Conservation (phyloP, 148 eudicot species). For the Chenopodium suecicum region DNA sequence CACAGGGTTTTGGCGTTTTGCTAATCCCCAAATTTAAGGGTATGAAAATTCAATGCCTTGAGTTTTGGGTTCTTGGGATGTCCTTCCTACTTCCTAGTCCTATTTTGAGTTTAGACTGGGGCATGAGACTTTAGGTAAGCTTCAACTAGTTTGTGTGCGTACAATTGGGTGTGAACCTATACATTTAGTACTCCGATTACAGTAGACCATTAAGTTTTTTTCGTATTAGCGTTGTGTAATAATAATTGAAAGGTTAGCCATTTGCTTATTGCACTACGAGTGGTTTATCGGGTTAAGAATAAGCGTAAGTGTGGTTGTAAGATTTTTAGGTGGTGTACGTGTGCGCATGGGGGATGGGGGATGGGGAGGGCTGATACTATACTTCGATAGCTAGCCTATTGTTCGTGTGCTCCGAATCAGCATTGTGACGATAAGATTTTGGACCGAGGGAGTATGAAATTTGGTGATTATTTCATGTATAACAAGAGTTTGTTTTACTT, state of each 20-base stretch:
- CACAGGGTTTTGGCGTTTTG: slow-evolving; percentile 9
- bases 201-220: not conserved
- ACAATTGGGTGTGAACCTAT: not conserved
- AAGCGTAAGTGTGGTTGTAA: too few relatives aligned
- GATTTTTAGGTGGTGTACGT: too few relatives aligned
- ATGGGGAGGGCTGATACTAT: too few relatives aligned
- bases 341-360: too few relatives aligned
- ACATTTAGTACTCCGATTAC: not conserved
- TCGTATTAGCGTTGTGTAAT: too few relatives aligned
- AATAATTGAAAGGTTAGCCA: too few relatives aligned
- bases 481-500: not conserved
- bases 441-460: not conserved
- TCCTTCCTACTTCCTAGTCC: not conserved
- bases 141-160: not conserved
- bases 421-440: too few relatives aligned
- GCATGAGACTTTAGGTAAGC: not conserved
- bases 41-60: slow-evolving; percentile 10
- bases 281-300: too few relatives aligned
- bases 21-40: slow-evolving; percentile 17
- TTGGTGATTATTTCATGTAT: not conserved
- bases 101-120: not conserved
- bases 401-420: too few relatives aligned
- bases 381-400: too few relatives aligned
- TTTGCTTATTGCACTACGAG: too few relatives aligned
- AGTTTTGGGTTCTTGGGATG: slow-evolving; percentile 13